Conservation (phyloP, 495 filamentous ascomycete genomes). For the Xylaria scruposa region DNA sequence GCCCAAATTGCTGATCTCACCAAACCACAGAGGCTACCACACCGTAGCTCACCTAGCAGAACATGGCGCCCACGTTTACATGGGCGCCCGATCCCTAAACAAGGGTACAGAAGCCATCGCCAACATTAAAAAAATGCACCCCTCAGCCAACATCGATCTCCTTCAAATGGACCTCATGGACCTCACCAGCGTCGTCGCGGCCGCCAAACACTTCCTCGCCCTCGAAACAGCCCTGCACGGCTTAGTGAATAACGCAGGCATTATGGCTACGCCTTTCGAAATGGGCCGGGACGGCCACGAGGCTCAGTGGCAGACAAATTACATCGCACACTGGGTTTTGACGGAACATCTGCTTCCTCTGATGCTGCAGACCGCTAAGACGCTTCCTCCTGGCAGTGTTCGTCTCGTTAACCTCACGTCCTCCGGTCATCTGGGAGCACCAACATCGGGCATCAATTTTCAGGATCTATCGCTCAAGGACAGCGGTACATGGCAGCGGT, state of each 20-base stretch:
- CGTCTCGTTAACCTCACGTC: conserved; percentile 50
- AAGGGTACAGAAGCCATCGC: conserved; percentile 47
- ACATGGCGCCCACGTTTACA: conserved; percentile 52
- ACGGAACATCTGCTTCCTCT: conserved; percentile 48
- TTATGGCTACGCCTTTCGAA: conserved; percentile 52
- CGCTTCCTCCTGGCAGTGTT: conserved; percentile 38
- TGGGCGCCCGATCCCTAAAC: conserved; percentile 45
- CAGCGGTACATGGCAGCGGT: conserved; percentile 42
- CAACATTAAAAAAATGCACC: conserved; percentile 43
- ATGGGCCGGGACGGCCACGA: conserved; percentile 58
- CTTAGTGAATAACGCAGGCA: conserved; percentile 44
- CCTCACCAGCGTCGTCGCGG: conserved; percentile 41
- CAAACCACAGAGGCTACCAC: conserved; percentile 42
- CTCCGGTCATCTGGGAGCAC: conserved; percentile 43
- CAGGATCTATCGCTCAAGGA: conserved; percentile 29
- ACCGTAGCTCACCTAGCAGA: conserved; percentile 48
- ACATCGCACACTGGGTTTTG: conserved; percentile 54
- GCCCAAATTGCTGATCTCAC: conserved; percentile 29
- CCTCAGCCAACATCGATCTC: conserved; percentile 46
- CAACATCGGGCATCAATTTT: conserved; percentile 44
- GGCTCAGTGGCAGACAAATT: conserved; percentile 55
- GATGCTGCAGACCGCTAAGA: conserved; percentile 38
- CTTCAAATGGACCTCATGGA: conserved; percentile 53
- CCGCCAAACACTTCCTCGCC: conserved; percentile 28
- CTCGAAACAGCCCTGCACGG: conserved; percentile 40